Percentiles rank a stretch among this genome's conserved stretches.
phyloP scores from a whole-genome alignment of 306 rosid species.

The Rosa rugosa region DNA sequence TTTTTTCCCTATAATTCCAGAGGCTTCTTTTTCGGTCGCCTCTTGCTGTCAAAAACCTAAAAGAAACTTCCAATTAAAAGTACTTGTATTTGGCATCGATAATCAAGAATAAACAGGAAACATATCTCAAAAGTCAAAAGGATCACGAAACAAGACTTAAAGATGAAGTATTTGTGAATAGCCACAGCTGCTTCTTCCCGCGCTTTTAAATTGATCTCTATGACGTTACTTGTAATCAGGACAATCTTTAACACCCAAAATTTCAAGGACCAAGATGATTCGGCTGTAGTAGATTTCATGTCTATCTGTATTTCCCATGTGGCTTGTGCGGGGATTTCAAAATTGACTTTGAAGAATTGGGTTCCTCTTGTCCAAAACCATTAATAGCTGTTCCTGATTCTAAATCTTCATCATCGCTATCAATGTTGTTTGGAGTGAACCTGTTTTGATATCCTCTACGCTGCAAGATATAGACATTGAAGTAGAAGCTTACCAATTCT shows the following conservation, averaged over 20 bases:
- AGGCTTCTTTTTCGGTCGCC: conserved; percentile 23
- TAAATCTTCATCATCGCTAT: conserved; percentile 71
- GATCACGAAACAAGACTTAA: conserved; percentile 18
- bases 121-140: not conserved
- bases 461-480: conserved; percentile 70
- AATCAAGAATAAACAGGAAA: conserved; percentile 21
- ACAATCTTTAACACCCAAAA: not conserved
- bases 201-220: not conserved
- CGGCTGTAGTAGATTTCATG: conserved; percentile 2
- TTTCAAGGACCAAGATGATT: not conserved
- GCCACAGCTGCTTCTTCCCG: conserved; percentile 17
- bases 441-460: conserved; percentile 78
- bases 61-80: conserved; percentile 3
- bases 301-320: conserved; percentile 28
- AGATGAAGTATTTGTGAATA: not conserved
- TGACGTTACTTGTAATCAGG: not conserved
- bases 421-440: conserved; percentile 52
- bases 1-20: conserved; percentile 14
- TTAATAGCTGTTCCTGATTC: conserved; percentile 35
- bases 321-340: conserved; percentile 50
- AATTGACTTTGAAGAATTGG: conserved; percentile 36
- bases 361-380: conserved; percentile 40
- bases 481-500: conserved; percentile 81
- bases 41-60: conserved; percentile 19
- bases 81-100: conserved; percentile 22